Conservation (phyloP, 2,329 filamentous ascomycete species). For the Madurella fahalii region DNA sequence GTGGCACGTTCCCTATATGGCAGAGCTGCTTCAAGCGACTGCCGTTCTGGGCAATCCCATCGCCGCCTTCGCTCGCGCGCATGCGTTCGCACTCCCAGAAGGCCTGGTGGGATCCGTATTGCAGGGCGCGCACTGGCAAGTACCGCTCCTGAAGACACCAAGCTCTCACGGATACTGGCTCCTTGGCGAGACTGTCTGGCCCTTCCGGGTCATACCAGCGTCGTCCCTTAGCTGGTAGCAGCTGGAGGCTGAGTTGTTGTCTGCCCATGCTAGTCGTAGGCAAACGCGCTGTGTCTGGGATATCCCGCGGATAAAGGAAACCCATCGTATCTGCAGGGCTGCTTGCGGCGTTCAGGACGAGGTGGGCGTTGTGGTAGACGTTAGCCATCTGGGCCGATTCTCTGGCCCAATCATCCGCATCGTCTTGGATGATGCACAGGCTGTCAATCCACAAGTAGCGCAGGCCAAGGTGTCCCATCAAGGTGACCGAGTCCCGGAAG, state of each 20-base stretch:
- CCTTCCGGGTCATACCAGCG: constrained; percentile 3
- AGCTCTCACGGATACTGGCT: constrained; percentile 20
- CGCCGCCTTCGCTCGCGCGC: constrained; percentile 21
- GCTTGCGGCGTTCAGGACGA: constrained; percentile 22
- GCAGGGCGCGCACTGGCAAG: constrained; percentile 18
- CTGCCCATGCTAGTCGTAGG: not conserved
- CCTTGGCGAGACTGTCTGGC: constrained; percentile 1
- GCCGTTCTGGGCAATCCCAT: constrained; percentile 4
- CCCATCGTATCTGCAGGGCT: constrained; percentile 6
- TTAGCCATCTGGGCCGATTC: constrained; percentile 27
- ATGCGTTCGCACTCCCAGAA: constrained; percentile 24
- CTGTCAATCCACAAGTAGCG: constrained; percentile 33
- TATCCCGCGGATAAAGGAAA: constrained; percentile 6
- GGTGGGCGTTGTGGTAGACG: constrained; percentile 25
- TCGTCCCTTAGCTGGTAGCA: not conserved
- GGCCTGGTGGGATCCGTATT: constrained; percentile 20
- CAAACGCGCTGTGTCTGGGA: constrained; percentile 1
- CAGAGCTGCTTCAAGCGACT: constrained; percentile 11
- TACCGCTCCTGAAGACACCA: constrained; percentile 26
- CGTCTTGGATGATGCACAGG: constrained; percentile 31
- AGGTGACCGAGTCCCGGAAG: constrained; percentile 27
- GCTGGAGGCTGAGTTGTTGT: constrained; percentile 4
- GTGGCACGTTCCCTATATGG: constrained; percentile 5
- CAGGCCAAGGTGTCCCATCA: constrained; percentile 25
- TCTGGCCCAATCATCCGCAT: constrained; percentile 18